Conservation (phyloP, 2,329 filamentous ascomycete species). For the Polychaeton citri region DNA sequence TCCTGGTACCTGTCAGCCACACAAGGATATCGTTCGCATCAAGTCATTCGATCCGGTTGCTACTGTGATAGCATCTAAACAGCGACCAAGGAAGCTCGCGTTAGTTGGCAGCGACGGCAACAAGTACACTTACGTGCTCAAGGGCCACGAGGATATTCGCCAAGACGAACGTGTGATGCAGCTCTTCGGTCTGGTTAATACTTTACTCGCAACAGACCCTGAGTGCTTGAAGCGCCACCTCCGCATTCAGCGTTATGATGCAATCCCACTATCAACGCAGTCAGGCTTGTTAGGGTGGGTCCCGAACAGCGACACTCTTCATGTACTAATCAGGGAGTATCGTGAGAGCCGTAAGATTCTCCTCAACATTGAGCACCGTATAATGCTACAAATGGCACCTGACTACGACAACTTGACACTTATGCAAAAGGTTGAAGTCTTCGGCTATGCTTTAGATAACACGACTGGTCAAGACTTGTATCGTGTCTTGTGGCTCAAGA, state of each 20-base stretch:
- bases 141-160: constrained; percentile 98
- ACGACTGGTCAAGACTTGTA: constrained; percentile 98
- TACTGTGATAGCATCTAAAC: constrained; percentile 91
- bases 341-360: constrained; percentile 93
- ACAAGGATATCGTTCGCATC: constrained; percentile 69
- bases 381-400: constrained; percentile 99
- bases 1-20: constrained; percentile 84
- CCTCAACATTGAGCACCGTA: constrained; percentile 96
- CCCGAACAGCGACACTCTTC: constrained; percentile 91
- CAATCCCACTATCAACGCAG: constrained; percentile 93
- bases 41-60: constrained; percentile 81
- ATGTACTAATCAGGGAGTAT: constrained; percentile 94
- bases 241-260: constrained; percentile 88
- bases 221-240: constrained; percentile 96
- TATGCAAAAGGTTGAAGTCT: constrained; percentile 99
- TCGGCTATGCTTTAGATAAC: constrained; percentile 97
- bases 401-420: constrained; percentile 97
- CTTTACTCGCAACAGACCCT: constrained; percentile 79
- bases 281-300: constrained; percentile 95
- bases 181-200: constrained; percentile 94
- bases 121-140: constrained; percentile 78
- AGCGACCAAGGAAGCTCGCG: constrained; percentile 79
- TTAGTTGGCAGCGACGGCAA: constrained; percentile 80
- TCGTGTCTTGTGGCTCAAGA: constrained; percentile 96
- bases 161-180: constrained; percentile 99